Evolutionary conservation across 768 basidiomycete species (phyloP), one percentile per base, ranked within the genome.

Genomic region (Pleurotus giganteus): DNA sequence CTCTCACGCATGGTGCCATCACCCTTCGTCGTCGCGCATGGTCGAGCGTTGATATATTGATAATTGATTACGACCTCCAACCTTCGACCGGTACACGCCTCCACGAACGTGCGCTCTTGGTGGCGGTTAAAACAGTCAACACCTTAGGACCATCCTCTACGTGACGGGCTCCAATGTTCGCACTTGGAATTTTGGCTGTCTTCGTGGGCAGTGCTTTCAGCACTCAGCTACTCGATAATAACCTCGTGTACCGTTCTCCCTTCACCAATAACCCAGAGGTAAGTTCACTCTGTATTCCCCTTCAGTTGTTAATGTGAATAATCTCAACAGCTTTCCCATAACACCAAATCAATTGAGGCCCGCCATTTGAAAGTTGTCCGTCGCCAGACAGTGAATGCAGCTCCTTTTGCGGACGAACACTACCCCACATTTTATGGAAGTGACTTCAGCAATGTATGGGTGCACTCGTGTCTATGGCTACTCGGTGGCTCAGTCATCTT

Each of bases 391-490:
- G 66, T 63, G 4, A 69, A 70, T 47, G 70, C 73, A 0, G 58
- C 62, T 24, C 59, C 60, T 15, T 80, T 79, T 60, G 65, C 62
- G 17, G 78, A 81, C 60, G 68, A 73, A 17, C 74, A 74, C 54
- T 81, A 81, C 60, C 73, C 75, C 0, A 74, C 76, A 8, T 82
- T 78, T 60, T 78, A 77, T 47, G 76, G 77, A 3, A 67, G 67
- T 13, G 76, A 81, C 52, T 77, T 80, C 61, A 73, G 73, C 56
- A 79, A 77, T 61, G 80, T 80, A 53, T 67, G 28, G 17, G 5
- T 21, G 19, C 9, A 19, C 17, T 31, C 37, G n/a, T 36, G n/a
- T 47, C 26, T 36, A 11, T 12, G n/a, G 19, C n/a, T 27, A 17
- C 42, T 57, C 6, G 13, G 19, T 28, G 44, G 1, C 9, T 26